Conservation (phyloP, 768 basidiomycete genomes). For the Suillus brevipes region DNA sequence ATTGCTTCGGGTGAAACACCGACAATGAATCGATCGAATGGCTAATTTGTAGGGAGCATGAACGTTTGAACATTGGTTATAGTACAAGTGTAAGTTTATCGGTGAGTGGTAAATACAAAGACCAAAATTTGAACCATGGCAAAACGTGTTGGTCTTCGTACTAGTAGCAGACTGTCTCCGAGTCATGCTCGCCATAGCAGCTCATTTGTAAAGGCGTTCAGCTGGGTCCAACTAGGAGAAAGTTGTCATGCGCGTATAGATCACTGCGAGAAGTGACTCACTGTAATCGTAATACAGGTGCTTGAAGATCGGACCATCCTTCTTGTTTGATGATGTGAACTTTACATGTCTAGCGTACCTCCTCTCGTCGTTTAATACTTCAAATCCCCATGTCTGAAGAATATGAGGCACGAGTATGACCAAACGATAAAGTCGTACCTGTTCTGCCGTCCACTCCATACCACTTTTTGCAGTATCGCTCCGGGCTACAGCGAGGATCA, state of each 20-base stretch:
- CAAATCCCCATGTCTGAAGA: conserved; percentile 60
- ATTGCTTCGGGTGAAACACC: background rate
- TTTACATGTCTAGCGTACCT: conserved; percentile 60
- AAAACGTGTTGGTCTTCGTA: background rate
- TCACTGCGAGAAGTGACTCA: conserved; percentile 36
- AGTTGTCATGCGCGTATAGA: conserved; percentile 14
- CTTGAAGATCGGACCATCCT: conserved; percentile 49
- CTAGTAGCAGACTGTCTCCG: background rate
- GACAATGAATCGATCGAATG: no score
- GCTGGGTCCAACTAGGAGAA: conserved; percentile 17
- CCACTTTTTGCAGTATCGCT: conserved; percentile 66
- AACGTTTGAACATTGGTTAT: no score
- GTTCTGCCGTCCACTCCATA: conserved; percentile 59
- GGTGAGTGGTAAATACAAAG: background rate
- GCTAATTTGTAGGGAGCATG: background rate
- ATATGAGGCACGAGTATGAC: background rate
- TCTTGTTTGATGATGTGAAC: conserved; percentile 60
- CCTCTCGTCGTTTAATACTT: conserved; percentile 57
- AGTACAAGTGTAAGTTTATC: background rate
- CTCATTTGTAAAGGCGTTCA: conserved; percentile 10
- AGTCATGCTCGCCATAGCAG: no score
- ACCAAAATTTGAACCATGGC: background rate
- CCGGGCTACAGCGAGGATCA: conserved; percentile 41
- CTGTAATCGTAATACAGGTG: conserved; percentile 69
- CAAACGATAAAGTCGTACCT: conserved; percentile 42